phyloP scores from a whole-genome alignment of 352 stramenopile species.

The Thalassiosira hispida region DNA sequence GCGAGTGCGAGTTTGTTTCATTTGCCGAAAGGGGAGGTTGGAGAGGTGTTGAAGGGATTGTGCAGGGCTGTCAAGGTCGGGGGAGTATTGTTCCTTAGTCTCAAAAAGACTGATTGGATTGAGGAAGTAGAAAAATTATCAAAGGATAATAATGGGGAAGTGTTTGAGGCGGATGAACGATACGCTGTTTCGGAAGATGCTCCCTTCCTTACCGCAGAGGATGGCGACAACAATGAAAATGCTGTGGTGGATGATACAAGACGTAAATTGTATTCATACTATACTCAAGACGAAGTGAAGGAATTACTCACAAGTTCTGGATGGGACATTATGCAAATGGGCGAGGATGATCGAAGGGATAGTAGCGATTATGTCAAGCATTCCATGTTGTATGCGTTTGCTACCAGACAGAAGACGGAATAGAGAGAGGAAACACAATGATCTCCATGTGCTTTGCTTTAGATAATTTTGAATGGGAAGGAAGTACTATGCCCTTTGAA shows the following conservation, averaged over 20 bases:
- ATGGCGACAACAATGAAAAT: background rate
- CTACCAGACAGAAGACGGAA: conserved; percentile 7
- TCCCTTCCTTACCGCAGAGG: background rate
- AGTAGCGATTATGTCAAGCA: conserved; percentile 23
- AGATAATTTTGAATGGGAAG: too few species aligned
- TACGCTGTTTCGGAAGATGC: conserved; percentile 6
- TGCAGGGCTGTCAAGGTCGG: conserved; percentile 21
- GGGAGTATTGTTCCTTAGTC: conserved; percentile 36
- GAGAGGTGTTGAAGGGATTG: conserved; percentile 7
- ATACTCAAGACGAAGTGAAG: conserved; percentile 20
- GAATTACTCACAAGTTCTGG: conserved; percentile 14
- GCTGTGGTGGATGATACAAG: conserved; percentile 4
- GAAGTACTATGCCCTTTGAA: too few species aligned
- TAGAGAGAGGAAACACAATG: too few species aligned
- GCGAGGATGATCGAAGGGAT: conserved; percentile 15
- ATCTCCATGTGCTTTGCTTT: too few species aligned
- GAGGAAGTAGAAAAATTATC: background rate
- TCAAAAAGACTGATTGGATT: conserved; percentile 27
- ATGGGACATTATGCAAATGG: conserved; percentile 41
- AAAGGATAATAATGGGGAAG: conserved; percentile 14
- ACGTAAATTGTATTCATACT: conserved; percentile 44
- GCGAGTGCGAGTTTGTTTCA: conserved; percentile 31
- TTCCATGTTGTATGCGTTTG: conserved; percentile 37
- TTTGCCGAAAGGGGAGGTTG: conserved; percentile 32
- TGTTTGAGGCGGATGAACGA: conserved; percentile 19